These are phyloP conservation scores for Haberlea rhodopensis DNA, from an alignment of 257 asterid genomes.

Conservation along the genomic window DNA sequence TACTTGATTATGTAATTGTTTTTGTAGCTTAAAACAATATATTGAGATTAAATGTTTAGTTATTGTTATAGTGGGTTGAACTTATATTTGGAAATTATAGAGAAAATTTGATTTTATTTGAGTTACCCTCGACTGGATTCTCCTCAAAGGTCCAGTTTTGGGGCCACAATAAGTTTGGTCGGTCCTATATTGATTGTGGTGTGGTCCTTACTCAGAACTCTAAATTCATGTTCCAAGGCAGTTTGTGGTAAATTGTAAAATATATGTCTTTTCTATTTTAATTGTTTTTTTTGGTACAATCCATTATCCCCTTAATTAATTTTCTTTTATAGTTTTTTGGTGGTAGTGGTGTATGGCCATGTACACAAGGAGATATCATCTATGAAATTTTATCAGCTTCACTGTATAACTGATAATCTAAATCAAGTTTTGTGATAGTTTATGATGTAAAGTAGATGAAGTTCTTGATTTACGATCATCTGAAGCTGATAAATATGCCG, in stretches of 20 bases:
- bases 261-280: conserved; percentile 6
- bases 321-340: neutral
- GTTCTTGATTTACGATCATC: neutral
- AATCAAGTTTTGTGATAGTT: neutral
- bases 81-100: no score
- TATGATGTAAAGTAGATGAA: neutral
- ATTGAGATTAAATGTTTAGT: no score
- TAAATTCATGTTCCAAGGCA: conserved; percentile 25
- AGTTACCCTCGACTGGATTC: neutral
- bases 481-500: neutral
- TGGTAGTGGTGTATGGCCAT: conserved; percentile 1
- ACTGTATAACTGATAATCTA: neutral
- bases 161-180: conserved; percentile 26
- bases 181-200: conserved; percentile 31
- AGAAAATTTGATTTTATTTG: neutral
- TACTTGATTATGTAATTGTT: no score
- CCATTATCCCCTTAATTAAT: neutral
- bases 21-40: no score
- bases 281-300: neutral
- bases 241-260: conserved; percentile 20
- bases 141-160: neutral
- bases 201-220: conserved; percentile 27
- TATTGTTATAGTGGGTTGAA: no score
- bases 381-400: neutral
- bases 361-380: neutral